Percentiles rank a stretch among this genome's conserved stretches.
Evolutionary conservation across 148 eudicot species (phyloP).

Genomic region (Rhododendron ferrugineum): DNA sequence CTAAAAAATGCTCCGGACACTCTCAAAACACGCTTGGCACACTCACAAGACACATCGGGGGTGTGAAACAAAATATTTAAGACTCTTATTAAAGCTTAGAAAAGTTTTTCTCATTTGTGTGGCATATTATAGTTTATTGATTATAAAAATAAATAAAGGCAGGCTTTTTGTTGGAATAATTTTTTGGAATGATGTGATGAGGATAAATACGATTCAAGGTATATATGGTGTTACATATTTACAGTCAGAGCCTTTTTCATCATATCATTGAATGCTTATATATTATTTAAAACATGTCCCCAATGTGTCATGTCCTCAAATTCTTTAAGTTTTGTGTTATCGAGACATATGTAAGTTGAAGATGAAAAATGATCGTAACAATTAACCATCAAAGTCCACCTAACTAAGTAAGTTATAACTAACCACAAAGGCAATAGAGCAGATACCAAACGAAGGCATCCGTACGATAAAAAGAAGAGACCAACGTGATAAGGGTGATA

Average conservation of each 20-base stretch:
- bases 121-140: too few species aligned
- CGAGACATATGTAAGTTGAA: background rate
- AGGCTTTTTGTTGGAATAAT: too few species aligned
- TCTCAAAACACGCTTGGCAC: background rate
- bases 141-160: too few species aligned
- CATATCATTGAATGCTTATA: too few species aligned
- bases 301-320: too few species aligned
- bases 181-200: too few species aligned
- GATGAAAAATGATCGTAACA: background rate
- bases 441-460: background rate
- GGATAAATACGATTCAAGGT: too few species aligned
- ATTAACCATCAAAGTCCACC: background rate
- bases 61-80: background rate
- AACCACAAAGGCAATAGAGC: background rate
- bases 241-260: too few species aligned
- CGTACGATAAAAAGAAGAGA: background rate
- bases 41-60: background rate
- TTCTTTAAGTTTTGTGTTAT: background rate
- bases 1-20: background rate
- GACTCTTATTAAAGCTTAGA: background rate
- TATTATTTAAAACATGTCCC: too few species aligned
- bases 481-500: too few species aligned
- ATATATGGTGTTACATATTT: too few species aligned
- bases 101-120: too few species aligned
- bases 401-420: background rate